Conservation (phyloP, 176 grass and related monocot genomes). For the Puya raimondii region DNA sequence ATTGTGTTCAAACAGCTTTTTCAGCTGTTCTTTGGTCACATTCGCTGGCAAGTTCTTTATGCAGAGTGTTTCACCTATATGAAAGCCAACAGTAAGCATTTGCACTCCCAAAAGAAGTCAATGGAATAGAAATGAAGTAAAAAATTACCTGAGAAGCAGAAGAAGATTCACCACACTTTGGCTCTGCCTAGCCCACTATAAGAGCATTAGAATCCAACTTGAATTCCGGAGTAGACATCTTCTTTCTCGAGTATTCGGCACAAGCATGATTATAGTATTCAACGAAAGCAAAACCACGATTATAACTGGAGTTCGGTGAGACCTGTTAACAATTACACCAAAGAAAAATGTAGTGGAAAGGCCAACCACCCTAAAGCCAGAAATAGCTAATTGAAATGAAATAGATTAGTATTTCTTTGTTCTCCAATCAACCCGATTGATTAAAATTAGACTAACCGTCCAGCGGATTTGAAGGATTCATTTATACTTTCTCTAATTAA, state of each 20-base stretch:
- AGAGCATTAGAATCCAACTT: constrained; percentile 70
- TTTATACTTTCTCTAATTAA: too few relatives aligned
- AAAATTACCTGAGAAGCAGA: constrained; percentile 43
- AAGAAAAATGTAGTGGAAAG: neutral
- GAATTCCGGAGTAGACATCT: constrained; percentile 69
- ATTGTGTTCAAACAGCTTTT: constrained; percentile 60
- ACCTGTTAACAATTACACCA: constrained; percentile 26
- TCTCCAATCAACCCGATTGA: too few relatives aligned
- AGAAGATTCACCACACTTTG: constrained; percentile 41
- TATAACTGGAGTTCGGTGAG: constrained; percentile 30
- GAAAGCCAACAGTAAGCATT: neutral
- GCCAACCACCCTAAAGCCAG: too few relatives aligned
- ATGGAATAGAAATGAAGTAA: neutral
- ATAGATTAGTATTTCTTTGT: too few relatives aligned
- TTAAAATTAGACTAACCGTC: too few relatives aligned
- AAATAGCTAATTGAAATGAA: too few relatives aligned
- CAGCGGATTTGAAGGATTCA: too few relatives aligned
- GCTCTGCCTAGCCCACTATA: constrained; percentile 74
- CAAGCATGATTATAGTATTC: constrained; percentile 93
- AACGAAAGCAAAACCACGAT: constrained; percentile 64
- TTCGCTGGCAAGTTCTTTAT: constrained; percentile 83
- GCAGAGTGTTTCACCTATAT: constrained; percentile 64
- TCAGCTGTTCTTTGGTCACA: constrained; percentile 57
- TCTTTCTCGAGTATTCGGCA: constrained; percentile 69
- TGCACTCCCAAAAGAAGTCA: too few relatives aligned